Percentiles rank a stretch among this genome's conserved stretches.
Conservation (phyloP, 2,329 filamentous ascomycete genomes). For the Trichoderma sp. region DNA sequence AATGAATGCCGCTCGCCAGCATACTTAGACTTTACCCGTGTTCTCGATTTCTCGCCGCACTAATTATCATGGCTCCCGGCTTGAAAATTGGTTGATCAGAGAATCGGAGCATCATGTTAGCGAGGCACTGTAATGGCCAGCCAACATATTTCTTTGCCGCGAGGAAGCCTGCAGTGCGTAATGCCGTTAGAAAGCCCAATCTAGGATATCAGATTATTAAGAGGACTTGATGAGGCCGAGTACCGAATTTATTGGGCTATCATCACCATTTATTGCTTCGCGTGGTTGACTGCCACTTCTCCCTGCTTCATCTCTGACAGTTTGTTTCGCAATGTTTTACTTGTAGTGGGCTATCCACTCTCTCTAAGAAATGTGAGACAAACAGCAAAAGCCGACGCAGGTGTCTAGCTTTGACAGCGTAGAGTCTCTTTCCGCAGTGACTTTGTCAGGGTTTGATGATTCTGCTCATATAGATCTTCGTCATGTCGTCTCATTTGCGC, state of each 20-base stretch:
- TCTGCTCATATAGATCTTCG: background rate
- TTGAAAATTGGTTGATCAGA: background rate
- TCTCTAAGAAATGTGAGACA: background rate
- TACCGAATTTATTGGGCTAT: background rate
- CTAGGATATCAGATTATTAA: background rate
- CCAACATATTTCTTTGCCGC: background rate
- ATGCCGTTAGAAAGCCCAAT: background rate
- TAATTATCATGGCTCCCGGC: background rate
- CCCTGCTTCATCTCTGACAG: background rate
- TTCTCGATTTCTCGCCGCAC: background rate
- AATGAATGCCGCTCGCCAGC: background rate
- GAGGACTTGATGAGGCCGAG: background rate
- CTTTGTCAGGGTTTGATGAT: background rate
- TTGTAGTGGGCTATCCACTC: background rate
- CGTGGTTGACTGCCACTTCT: background rate
- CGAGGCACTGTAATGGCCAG: background rate
- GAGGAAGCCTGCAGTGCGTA: background rate
- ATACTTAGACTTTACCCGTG: no score
- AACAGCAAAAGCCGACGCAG: background rate
- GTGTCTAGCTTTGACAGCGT: background rate
- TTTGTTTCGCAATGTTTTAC: background rate
- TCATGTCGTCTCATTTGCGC: background rate
- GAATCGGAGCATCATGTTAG: background rate
- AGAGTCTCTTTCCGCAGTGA: background rate
- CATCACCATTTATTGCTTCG: background rate